phyloP scores from a whole-genome alignment of 768 basidiomycete genomes.

The Lepiota brunneoincarnata region DNA sequence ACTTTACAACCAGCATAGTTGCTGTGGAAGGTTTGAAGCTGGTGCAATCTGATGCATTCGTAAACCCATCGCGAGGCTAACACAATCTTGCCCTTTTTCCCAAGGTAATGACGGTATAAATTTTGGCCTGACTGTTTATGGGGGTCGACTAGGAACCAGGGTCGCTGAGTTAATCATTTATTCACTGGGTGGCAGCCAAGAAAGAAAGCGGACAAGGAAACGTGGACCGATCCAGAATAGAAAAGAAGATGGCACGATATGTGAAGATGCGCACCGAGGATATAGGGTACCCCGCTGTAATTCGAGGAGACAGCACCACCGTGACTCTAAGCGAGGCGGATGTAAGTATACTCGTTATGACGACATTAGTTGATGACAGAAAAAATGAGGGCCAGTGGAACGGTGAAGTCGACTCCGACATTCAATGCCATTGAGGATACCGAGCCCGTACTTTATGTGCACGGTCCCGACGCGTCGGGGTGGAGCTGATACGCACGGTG shows the following conservation, averaged over 20 bases:
- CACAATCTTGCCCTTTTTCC: constrained; percentile 79
- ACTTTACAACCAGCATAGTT: constrained; percentile 85
- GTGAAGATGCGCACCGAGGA: constrained; percentile 56
- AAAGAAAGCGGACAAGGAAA: neutral
- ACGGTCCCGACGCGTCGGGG: neutral
- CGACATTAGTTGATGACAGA: neutral
- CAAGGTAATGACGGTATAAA: constrained; percentile 73
- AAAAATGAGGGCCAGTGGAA: neutral
- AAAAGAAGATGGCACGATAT: constrained; percentile 5
- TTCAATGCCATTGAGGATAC: neutral
- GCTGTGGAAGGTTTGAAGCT: constrained; percentile 69
- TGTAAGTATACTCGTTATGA: constrained; percentile 1
- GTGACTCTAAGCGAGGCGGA: constrained; percentile 53
- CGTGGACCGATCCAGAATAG: neutral
- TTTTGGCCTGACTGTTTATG: constrained; percentile 78
- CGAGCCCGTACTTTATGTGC: neutral
- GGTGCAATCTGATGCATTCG: constrained; percentile 68
- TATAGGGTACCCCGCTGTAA: constrained; percentile 78
- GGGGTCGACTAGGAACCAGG: constrained; percentile 60
- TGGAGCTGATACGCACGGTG: constrained; percentile 45
- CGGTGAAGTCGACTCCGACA: neutral
- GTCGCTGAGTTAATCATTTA: neutral
- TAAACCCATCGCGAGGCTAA: constrained; percentile 73
- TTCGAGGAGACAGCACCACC: constrained; percentile 72
- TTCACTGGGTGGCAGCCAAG: constrained; percentile 1